Percentiles rank a stretch among this genome's conserved stretches.
These are phyloP conservation scores for Aristolochia contorta DNA, from an alignment of 164 flowering plant genomes.

Conservation along the genomic window DNA sequence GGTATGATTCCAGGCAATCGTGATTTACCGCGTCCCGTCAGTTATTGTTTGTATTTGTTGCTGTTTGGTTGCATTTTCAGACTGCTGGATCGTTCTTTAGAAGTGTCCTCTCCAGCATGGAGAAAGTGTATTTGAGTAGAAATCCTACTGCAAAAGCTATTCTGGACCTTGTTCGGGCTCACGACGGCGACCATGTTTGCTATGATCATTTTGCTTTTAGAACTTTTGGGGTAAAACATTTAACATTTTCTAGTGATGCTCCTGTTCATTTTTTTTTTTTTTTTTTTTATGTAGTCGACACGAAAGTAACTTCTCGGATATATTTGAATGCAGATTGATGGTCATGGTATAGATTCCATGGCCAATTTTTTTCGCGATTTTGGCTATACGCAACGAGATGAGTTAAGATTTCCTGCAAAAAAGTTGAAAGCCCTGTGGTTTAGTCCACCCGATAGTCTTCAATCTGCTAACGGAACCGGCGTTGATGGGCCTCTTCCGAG, in stretches of 20 bases:
- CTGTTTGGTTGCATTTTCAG: slow-evolving; percentile 15
- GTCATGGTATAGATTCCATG: slow-evolving; percentile 82
- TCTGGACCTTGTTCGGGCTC: slow-evolving; percentile 62
- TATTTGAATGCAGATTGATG: slow-evolving; percentile 44
- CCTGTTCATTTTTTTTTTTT: background rate
- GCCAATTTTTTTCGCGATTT: slow-evolving; percentile 65
- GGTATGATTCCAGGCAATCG: no score
- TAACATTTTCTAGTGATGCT: no score
- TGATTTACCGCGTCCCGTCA: no score
- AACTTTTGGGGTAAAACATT: slow-evolving; percentile 61
- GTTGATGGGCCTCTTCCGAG: slow-evolving; percentile 86
- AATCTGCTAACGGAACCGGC: slow-evolving; percentile 35
- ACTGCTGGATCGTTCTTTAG: slow-evolving; percentile 72
- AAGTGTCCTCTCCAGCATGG: slow-evolving; percentile 56
- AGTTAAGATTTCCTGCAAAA: slow-evolving; percentile 78
- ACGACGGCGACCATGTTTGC: slow-evolving; percentile 41
- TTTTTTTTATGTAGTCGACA: no score
- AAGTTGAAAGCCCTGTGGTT: slow-evolving; percentile 91
- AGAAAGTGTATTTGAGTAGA: slow-evolving; percentile 61
- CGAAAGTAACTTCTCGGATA: background rate
- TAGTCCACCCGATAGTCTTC: slow-evolving; percentile 50
- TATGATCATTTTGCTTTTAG: slow-evolving; percentile 90
- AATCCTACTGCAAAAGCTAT: slow-evolving; percentile 80
- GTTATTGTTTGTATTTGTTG: no score
- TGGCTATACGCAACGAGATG: slow-evolving; percentile 64